phyloP scores from a whole-genome alignment of 116 monocot species.

The Papilionanthe hybrid region DNA sequence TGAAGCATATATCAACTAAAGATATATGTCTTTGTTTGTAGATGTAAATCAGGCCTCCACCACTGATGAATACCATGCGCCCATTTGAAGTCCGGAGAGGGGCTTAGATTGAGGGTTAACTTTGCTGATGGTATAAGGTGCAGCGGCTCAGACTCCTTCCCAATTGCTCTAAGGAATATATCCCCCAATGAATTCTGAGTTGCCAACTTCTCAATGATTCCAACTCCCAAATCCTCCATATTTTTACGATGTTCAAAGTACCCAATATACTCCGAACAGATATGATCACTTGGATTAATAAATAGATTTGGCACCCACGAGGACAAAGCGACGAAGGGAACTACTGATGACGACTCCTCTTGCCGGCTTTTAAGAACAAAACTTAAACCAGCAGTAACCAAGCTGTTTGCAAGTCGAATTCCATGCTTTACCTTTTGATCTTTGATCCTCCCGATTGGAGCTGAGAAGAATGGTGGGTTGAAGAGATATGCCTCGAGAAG shows the following conservation, averaged over 20 bases:
- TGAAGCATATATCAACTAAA: not conserved
- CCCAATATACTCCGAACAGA: constrained; percentile 83
- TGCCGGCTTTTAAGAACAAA: constrained; percentile 32
- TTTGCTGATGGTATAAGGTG: constrained; percentile 91
- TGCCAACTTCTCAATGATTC: constrained; percentile 72
- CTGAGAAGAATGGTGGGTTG: constrained; percentile 79
- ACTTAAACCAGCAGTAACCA: constrained; percentile 74
- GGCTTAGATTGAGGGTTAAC: constrained; percentile 56
- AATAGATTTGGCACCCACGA: constrained; percentile 75
- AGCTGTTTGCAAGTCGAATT: constrained; percentile 66
- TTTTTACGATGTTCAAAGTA: constrained; percentile 78
- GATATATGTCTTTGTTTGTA: constrained; percentile 40
- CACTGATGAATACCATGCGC: constrained; percentile 96
- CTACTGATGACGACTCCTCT: constrained; percentile 15
- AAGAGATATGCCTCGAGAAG: constrained; percentile 66
- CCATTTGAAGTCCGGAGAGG: constrained; percentile 51
- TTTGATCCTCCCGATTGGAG: constrained; percentile 77
- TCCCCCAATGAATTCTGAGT: constrained; percentile 74
- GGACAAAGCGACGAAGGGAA: constrained; percentile 42
- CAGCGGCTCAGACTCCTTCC: constrained; percentile 59
- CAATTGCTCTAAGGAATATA: constrained; percentile 52
- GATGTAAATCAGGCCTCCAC: constrained; percentile 62
- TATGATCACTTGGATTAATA: constrained; percentile 69
- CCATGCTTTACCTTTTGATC: constrained; percentile 66
- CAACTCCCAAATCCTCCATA: constrained; percentile 87